Conservation (phyloP, 2,329 filamentous ascomycete species). For the Alternaria consortialis region DNA sequence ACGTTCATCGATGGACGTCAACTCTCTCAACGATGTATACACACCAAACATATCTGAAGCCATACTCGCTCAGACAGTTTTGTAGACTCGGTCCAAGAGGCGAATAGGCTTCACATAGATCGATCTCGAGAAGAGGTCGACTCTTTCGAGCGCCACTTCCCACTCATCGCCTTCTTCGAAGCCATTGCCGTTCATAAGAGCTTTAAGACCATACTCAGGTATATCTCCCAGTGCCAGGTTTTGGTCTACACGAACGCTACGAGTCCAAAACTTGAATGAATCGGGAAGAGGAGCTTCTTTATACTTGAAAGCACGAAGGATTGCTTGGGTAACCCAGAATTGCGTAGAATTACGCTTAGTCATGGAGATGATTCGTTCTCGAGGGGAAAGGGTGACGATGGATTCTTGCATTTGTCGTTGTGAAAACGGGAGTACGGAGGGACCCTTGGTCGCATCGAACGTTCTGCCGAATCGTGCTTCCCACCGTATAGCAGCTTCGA, state of each 20-base stretch:
- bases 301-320: slow-evolving; percentile 67
- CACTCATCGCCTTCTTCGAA: slow-evolving; percentile 55
- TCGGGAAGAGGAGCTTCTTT: slow-evolving; percentile 61
- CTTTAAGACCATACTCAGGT: slow-evolving; percentile 28
- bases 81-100: slow-evolving; percentile 42
- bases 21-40: not conserved
- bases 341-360: slow-evolving; percentile 46
- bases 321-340: slow-evolving; percentile 63
- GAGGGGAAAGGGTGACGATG: slow-evolving; percentile 57
- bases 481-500: slow-evolving; percentile 67
- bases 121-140: slow-evolving; percentile 48
- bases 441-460: slow-evolving; percentile 43
- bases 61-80: not conserved
- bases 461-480: slow-evolving; percentile 59
- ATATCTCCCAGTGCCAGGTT: slow-evolving; percentile 21
- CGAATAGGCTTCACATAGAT: slow-evolving; percentile 50
- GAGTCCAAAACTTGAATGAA: slow-evolving; percentile 52
- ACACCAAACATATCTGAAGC: not conserved
- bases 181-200: slow-evolving; percentile 22
- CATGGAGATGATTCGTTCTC: slow-evolving; percentile 55
- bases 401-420: slow-evolving; percentile 58
- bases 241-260: not conserved
- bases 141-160: slow-evolving; percentile 53
- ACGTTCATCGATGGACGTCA: not conserved
- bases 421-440: slow-evolving; percentile 60